Evolutionary conservation across 495 filamentous ascomycete species (phyloP), one percentile per base, ranked within the genome.

Genomic region (Haplographium delicatum): DNA sequence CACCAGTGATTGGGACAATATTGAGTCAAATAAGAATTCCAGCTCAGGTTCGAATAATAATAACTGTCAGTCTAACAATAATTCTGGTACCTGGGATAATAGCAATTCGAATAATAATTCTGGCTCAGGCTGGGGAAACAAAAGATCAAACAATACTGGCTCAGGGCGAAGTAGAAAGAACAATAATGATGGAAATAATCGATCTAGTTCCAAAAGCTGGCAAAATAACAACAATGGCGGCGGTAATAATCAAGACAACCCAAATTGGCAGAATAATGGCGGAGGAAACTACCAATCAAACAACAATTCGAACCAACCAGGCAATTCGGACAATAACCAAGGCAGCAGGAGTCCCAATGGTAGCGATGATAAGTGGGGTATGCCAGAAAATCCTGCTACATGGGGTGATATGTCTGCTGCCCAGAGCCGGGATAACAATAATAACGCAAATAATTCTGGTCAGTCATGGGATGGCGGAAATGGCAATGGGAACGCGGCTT

Each of bases 361-460:
- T 18, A 35, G 19, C 25, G 13, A 42, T 11, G 27, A 47, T 46
- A 46, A 4, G 5, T 54, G 46, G 56, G 51, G 42, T 15, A 10
- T 26, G 13, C 33, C 40, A 22, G 15, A n/a, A 9, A 38, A 28
- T 15, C 46, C 33, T 24, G 44, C 37, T 3, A 16, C 38, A 7
- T 60, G 57, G 57, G 57, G 48, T 18, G 44, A 53, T 42, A 40
- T 49, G 44, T 49, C 43, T 30, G 54, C 54, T n/a, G 50, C 50
- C 23, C 54, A 52, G 30, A 50, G 33, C 23, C 3, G 39, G 10
- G 19, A 31, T 34, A 31, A 20, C 25, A 42, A 33, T 34, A 28
- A 39, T 13, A 48, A 33, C n/a, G n/a, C n/a, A n/a, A 44, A 40
- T 13, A 35, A 28, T 15, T 7, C 7, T 2, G 9, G 19, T 2